Evolutionary conservation across 257 asterid genomes (phyloP), one percentile per base, ranked within the genome.

Genomic region (Rubia yunnanensis): DNA sequence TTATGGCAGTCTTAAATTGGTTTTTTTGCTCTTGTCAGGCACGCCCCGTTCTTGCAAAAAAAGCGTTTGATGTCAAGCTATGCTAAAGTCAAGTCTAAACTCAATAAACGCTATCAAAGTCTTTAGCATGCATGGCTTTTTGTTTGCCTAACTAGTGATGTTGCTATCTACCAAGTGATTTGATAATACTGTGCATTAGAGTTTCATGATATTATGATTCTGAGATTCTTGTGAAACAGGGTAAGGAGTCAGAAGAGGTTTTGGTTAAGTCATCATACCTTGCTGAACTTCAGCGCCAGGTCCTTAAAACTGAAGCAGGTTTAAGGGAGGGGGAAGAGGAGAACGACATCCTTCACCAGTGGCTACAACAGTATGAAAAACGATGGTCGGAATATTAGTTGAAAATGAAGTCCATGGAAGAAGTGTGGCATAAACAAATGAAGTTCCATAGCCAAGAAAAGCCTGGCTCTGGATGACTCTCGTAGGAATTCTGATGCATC

Each of bases 351-450:
- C 96, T 94, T 67, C 85, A 80, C 81, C 99, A 94, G 59, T 82
- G 97, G 64, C 81, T 94, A 10, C 95, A 88, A 39, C 96, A 88
- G 73, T 94, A 86, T 31, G 97, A 94, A 78, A 88, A 81, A 30
- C 90, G 99, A 27, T 94, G 99, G 99, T 90, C 95, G 1, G 97
- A 90, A 76, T 90, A 94, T 28, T 97, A 94, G 82, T 76, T 77
- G 62, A 94, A 90, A 78, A 94, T 94, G 99, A 90, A 82, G 75
- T 90, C 97, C 38, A 94, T 90, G 99, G 99, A 94, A 83, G 95
- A 94, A 74, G 88, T 88, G 48, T 94, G 99, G 99, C 99, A 94
- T 62, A 94, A 90, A 49, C 99, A 94, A 73, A 94, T 94, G 99
- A 77, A 95, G 70, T 38, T 88, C 96, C 64, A 86, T 85, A 38